These are phyloP conservation scores for Myxozyma sirexii DNA, from an alignment of 805 yeast genomes.

Conservation along the genomic window DNA sequence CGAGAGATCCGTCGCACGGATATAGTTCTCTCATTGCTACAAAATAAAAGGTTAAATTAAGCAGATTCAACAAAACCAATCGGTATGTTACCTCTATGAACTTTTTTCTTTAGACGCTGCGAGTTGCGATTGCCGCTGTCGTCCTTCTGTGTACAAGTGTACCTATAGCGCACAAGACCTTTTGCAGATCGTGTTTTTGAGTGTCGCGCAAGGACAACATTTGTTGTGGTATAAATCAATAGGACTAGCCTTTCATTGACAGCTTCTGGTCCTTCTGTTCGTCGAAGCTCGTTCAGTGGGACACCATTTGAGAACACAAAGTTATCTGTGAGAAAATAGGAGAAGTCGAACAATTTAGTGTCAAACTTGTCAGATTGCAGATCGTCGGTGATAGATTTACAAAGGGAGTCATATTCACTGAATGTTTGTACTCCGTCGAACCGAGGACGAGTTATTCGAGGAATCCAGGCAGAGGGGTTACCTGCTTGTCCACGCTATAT, in stretches of 20 bases:
- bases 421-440: constrained; percentile 4
- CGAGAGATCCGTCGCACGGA: constrained; percentile 11
- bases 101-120: constrained; percentile 1
- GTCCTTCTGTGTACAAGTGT: constrained; percentile 10
- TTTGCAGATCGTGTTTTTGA: constrained; percentile 10
- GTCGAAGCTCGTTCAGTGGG: neutral
- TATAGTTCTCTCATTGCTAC: constrained; percentile 6
- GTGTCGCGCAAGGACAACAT: constrained; percentile 5
- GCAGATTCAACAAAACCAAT: neutral
- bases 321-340: neutral
- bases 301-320: neutral
- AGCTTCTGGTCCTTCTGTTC: neutral
- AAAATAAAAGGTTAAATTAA: too few species aligned
- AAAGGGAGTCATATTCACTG: neutral
- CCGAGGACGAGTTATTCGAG: constrained; percentile 9
- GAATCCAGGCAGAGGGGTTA: neutral
- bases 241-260: constrained; percentile 4
- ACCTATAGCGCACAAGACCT: constrained; percentile 2
- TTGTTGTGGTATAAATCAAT: constrained; percentile 1
- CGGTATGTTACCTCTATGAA: neutral
- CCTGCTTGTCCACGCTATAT: neutral
- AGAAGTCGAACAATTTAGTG: constrained; percentile 4
- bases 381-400: neutral
- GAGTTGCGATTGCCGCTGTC: constrained; percentile 12
- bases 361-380: constrained; percentile 2